phyloP scores from a whole-genome alignment of 352 stramenopile genomes.

The Thalassiosira hispida region DNA sequence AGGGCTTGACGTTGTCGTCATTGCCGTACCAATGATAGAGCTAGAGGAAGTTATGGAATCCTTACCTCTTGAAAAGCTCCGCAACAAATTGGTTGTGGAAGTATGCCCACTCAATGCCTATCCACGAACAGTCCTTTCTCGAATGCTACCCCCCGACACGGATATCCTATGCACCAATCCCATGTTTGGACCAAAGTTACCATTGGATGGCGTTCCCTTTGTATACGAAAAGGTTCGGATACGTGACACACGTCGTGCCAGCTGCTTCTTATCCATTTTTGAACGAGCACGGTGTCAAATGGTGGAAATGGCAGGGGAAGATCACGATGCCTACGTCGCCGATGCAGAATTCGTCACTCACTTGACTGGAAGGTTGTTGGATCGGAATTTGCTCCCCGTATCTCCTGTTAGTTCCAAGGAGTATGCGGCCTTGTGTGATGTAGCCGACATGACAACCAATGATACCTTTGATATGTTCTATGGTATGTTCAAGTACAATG shows the following conservation, averaged over 20 bases:
- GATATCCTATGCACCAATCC: slow-evolving; percentile 96
- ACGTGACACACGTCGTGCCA: slow-evolving; percentile 72
- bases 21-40: slow-evolving; percentile 88
- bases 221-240: slow-evolving; percentile 94
- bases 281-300: slow-evolving; percentile 93
- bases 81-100: slow-evolving; percentile 79
- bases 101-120: slow-evolving; percentile 71
- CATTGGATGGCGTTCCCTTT: slow-evolving; percentile 93
- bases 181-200: slow-evolving; percentile 91
- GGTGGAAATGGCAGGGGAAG: slow-evolving; percentile 94
- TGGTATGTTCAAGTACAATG: slow-evolving; percentile 85
- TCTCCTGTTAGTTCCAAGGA: slow-evolving; percentile 79
- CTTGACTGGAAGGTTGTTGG: slow-evolving; percentile 92
- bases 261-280: slow-evolving; percentile 89
- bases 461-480: slow-evolving; percentile 85
- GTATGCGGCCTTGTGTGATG: slow-evolving; percentile 77
- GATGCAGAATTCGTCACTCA: slow-evolving; percentile 98
- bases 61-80: slow-evolving; percentile 59
- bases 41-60: slow-evolving; percentile 83
- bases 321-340: slow-evolving; percentile 94
- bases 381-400: slow-evolving; percentile 68
- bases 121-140: slow-evolving; percentile 63
- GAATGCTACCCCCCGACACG: slow-evolving; percentile 81
- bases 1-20: slow-evolving; percentile 91
- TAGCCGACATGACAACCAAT: slow-evolving; percentile 75